Percentiles rank a stretch among this genome's conserved stretches.
Evolutionary conservation across 2,329 filamentous ascomycete species (phyloP).

Genomic region (Pyricularia grisea): DNA sequence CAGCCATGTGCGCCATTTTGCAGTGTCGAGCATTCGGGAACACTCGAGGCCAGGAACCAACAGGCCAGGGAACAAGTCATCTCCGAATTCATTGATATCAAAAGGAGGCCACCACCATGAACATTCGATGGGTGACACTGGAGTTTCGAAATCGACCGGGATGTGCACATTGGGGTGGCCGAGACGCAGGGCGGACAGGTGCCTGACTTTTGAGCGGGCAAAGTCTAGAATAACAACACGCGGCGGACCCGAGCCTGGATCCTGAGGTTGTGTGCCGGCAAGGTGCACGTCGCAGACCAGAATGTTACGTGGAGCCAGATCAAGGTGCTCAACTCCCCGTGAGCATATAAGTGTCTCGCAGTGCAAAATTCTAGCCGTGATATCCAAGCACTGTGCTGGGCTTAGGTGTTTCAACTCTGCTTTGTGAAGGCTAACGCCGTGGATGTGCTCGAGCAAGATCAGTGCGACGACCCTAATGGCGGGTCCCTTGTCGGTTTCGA

Average conservation of each 20-base stretch:
- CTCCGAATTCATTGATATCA: background rate
- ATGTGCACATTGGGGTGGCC: background rate
- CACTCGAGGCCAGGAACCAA: too few relatives aligned
- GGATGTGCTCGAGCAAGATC: background rate
- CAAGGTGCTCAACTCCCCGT: background rate
- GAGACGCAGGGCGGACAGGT: background rate
- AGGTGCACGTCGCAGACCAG: background rate
- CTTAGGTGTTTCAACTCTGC: too few relatives aligned
- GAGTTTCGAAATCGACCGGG: background rate
- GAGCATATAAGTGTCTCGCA: background rate
- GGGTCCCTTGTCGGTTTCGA: background rate
- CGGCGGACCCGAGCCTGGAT: background rate
- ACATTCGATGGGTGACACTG: background rate
- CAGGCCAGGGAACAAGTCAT: background rate
- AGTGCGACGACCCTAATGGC: background rate
- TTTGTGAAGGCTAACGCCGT: background rate
- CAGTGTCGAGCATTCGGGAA: background rate
- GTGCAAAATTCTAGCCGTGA: background rate
- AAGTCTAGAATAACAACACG: background rate
- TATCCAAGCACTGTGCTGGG: background rate
- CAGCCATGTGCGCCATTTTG: background rate
- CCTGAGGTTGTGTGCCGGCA: background rate
- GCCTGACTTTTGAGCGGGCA: background rate
- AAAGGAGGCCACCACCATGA: background rate
- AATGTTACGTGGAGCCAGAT: background rate